A percentile compares a stretch with the other conserved stretches of the same genome.
phyloP scores from a whole-genome alignment of 495 filamentous ascomycete genomes.

The Penicillium crystallinum region DNA sequence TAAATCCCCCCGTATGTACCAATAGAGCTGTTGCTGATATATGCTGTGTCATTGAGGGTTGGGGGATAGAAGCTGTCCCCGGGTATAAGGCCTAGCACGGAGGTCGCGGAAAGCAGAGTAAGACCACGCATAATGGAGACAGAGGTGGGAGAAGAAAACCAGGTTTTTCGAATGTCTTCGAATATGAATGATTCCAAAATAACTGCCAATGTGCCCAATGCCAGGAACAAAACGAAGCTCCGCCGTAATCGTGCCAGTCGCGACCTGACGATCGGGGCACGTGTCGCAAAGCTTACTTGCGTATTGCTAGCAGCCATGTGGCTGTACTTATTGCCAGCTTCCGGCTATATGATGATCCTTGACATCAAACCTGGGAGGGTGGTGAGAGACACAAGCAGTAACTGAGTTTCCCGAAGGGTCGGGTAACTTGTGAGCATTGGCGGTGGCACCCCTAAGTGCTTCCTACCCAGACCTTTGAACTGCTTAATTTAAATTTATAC shows the following conservation, averaged over 20 bases:
- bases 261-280: neutral
- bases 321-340: neutral
- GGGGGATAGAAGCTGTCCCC: slow-evolving; percentile 38
- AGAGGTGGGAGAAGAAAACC: neutral
- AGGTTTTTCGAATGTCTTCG: neutral
- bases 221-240: neutral
- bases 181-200: neutral
- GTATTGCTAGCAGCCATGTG: neutral
- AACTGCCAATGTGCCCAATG: neutral
- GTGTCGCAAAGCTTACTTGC: neutral
- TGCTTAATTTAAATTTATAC: too few relatives aligned
- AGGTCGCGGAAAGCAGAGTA: slow-evolving; percentile 7
- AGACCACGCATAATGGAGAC: slow-evolving; percentile 13
- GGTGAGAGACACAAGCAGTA: neutral
- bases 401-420: neutral
- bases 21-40: slow-evolving; percentile 35
- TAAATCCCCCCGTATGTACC: slow-evolving; percentile 41
- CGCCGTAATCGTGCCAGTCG: neutral
- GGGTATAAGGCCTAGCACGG: slow-evolving; percentile 12
- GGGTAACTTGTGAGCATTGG: neutral
- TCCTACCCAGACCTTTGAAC: neutral
- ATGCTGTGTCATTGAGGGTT: slow-evolving; percentile 32
- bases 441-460: too few relatives aligned
- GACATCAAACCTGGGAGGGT: neutral
- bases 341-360: neutral